Base-by-base conservation (phyloP, 768 basidiomycete species). In the Paxillus ammoniavirescens region DNA sequence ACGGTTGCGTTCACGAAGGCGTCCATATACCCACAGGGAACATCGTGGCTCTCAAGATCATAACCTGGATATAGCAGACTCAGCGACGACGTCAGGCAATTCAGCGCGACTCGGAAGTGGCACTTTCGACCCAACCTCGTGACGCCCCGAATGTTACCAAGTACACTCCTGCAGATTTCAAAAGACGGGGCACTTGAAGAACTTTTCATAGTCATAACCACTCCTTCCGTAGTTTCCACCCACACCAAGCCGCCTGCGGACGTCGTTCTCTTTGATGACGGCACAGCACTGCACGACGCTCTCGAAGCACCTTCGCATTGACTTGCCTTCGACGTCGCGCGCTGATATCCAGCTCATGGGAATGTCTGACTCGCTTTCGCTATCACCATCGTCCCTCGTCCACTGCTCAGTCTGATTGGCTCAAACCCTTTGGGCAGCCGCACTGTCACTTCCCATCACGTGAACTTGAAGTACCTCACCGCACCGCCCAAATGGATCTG, bases 21-120 rank as follows among this genome's bases (percentile, higher is more conserved):
- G 76, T 85, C 50, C 89, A 98, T 61, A 81, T 90, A 47, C 79
- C 86, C 0, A 87, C 92, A 0, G 91, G 92, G 17, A 89, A 91
- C 52, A 79, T 94, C 51, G 92, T 99, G 33, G 97, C 95, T 15
- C 85, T 98, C 75, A 99, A 99, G 75, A 95, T 98, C 71, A 98
- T 99, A 76, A 98, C 73, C 87, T 98, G 60, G 97, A 98, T 73
- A 95, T 89, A 23, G 83, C 88, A 51, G 96, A 95, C 69, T 96
- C 26, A 6, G 6, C 70, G 97, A 99, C 67, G 93, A 97, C 15
- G 90, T 21, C 21, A 78, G 46, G 96, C 95, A 72, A 98, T 98
- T 49, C 96, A 98, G 72, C 88, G 91, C 56, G 97, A 26, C 26
- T 26, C 6, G 5, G 26, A 98, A 72, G 93, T 99, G 30, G 86